Percentiles rank a stretch among this genome's conserved stretches.
phyloP scores from a whole-genome alignment of 2,329 filamentous ascomycete species.

The Penicillium sp. region DNA sequence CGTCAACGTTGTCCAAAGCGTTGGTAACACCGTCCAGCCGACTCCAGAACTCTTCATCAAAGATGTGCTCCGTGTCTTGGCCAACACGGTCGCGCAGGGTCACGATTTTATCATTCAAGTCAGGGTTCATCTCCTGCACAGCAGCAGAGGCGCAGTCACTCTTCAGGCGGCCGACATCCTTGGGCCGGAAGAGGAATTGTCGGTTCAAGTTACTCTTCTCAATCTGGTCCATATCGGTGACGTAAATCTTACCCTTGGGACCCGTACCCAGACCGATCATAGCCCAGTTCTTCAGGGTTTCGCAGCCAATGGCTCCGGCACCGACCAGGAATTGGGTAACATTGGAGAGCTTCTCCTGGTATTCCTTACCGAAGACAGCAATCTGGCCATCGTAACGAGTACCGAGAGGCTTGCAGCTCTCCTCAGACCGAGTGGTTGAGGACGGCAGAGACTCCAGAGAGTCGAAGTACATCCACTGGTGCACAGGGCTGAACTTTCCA shows the following conservation, averaged over 20 bases:
- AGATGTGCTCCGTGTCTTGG: constrained; percentile 86
- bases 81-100: constrained; percentile 88
- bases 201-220: constrained; percentile 98
- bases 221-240: constrained; percentile 98
- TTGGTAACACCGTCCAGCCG: constrained; percentile 90
- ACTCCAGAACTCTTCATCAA: constrained; percentile 92
- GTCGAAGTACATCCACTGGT: constrained; percentile 97
- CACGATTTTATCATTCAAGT: constrained; percentile 80
- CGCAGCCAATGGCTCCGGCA: constrained; percentile 94
- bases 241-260: constrained; percentile 81
- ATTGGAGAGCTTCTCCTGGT: constrained; percentile 89
- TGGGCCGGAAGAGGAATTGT: constrained; percentile 91
- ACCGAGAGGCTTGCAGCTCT: constrained; percentile 80
- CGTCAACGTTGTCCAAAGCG: constrained; percentile 95
- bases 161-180: constrained; percentile 95
- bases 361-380: constrained; percentile 90
- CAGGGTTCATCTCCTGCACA: constrained; percentile 94
- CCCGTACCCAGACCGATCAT: constrained; percentile 95
- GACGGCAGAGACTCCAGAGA: constrained; percentile 92
- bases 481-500: constrained; percentile 94
- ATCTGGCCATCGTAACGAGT: constrained; percentile 96
- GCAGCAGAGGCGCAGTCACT: constrained; percentile 88
- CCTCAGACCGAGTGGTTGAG: constrained; percentile 72
- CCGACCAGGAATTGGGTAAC: constrained; percentile 92
- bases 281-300: constrained; percentile 99